These are phyloP conservation scores for Crithidia acanthocephali DNA, from an alignment of 208 protist genomes.

Conservation along the genomic window DNA sequence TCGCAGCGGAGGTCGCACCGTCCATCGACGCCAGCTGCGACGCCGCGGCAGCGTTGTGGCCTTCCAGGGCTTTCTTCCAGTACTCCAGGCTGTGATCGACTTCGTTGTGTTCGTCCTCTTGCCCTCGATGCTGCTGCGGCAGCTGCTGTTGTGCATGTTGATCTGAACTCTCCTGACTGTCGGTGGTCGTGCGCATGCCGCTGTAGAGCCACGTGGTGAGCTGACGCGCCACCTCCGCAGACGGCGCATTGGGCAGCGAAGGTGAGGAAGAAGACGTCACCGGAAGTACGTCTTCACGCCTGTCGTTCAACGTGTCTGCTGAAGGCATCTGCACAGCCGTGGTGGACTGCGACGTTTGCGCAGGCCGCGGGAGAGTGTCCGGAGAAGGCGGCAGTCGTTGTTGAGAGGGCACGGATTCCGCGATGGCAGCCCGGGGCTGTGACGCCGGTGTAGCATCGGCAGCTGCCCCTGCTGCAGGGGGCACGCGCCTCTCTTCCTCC, in stretches of 20 bases:
- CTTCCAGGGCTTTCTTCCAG: not conserved
- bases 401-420: too few relatives aligned
- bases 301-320: too few relatives aligned
- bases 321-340: too few relatives aligned
- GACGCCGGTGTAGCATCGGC: not conserved
- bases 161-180: not conserved
- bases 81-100: not conserved
- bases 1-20: not conserved
- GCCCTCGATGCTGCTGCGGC: not conserved
- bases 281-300: too few relatives aligned
- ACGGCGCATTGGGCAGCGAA: not conserved
- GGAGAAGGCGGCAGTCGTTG: too few relatives aligned
- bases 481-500: too few relatives aligned
- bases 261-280: not conserved
- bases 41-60: not conserved
- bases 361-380: too few relatives aligned
- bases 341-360: too few relatives aligned
- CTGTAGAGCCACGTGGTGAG: slow-evolving; percentile 58
- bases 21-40: not conserved
- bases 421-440: too few relatives aligned
- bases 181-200: not conserved
- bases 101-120: not conserved
- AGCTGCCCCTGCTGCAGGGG: not conserved
- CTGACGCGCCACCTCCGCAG: slow-evolving; percentile 27
- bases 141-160: too few relatives aligned